phyloP scores from a whole-genome alignment of 441 rosid species.

The Populus hybrid region DNA sequence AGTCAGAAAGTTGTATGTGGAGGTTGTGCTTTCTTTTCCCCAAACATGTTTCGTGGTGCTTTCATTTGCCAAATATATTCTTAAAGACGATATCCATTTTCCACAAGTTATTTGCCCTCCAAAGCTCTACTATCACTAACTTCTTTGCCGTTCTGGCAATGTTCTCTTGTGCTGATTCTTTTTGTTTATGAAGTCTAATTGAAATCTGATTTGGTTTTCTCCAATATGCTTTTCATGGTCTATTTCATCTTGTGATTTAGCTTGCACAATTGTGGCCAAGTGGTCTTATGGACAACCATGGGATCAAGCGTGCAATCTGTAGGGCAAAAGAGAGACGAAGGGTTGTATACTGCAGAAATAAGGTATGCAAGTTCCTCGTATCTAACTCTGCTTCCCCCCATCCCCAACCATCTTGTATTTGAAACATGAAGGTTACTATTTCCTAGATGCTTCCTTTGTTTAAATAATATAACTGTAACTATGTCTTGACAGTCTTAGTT shows the following conservation, averaged over 20 bases:
- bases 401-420: neutral
- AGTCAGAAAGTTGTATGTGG: slow-evolving; percentile 77
- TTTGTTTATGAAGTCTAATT: neutral
- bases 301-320: slow-evolving; percentile 88
- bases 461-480: neutral
- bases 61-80: neutral
- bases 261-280: slow-evolving; percentile 90
- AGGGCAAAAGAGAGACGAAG: slow-evolving; percentile 76
- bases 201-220: slow-evolving; percentile 5
- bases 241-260: slow-evolving; percentile 42
- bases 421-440: neutral
- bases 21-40: slow-evolving; percentile 48
- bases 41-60: slow-evolving; percentile 8
- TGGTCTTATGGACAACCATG: slow-evolving; percentile 85
- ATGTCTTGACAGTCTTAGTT: neutral
- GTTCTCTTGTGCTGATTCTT: neutral
- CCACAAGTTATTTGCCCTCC: neutral
- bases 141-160: neutral
- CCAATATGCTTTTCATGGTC: slow-evolving; percentile 16
- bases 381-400: neutral
- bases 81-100: neutral
- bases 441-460: neutral
- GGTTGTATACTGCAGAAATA: slow-evolving; percentile 40
- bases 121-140: neutral
- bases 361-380: slow-evolving; percentile 29